A percentile compares a stretch with the other conserved stretches of the same genome.
Conservation (phyloP, 768 basidiomycete species). For the Tylopilus intermedius region DNA sequence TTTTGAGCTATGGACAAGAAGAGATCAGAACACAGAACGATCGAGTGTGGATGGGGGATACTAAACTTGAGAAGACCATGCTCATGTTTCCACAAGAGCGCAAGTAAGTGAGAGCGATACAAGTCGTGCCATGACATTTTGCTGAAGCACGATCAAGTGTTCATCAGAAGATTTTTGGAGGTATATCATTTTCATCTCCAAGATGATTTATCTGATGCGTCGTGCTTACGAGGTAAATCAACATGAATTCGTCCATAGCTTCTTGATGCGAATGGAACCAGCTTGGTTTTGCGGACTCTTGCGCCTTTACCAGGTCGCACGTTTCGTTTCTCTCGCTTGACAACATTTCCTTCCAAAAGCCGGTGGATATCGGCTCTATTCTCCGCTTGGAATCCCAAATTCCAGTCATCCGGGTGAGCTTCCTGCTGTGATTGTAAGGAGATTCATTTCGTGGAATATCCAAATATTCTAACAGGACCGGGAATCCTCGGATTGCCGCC, state of each 20-base stretch:
- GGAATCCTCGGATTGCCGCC: no score
- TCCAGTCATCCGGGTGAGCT: constrained; percentile 30
- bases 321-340: constrained; percentile 76
- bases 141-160: constrained; percentile 40
- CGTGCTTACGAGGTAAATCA: constrained; percentile 62
- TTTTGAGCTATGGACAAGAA: constrained; percentile 53
- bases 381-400: constrained; percentile 64
- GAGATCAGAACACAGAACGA: constrained; percentile 32
- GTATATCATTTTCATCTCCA: constrained; percentile 28
- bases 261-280: constrained; percentile 22
- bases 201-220: constrained; percentile 53
- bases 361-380: constrained; percentile 82
- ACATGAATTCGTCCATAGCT: background rate
- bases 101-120: constrained; percentile 48
- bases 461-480: no score
- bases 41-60: constrained; percentile 72
- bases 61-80: constrained; percentile 61
- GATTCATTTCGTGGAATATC: background rate
- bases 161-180: constrained; percentile 82
- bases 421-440: constrained; percentile 55
- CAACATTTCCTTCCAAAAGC: constrained; percentile 71
- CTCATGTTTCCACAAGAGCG: constrained; percentile 84
- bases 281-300: constrained; percentile 71
- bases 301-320: constrained; percentile 60
- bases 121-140: background rate